Conservation (phyloP, 495 filamentous ascomycete species). For the Haplographium delicatum region DNA sequence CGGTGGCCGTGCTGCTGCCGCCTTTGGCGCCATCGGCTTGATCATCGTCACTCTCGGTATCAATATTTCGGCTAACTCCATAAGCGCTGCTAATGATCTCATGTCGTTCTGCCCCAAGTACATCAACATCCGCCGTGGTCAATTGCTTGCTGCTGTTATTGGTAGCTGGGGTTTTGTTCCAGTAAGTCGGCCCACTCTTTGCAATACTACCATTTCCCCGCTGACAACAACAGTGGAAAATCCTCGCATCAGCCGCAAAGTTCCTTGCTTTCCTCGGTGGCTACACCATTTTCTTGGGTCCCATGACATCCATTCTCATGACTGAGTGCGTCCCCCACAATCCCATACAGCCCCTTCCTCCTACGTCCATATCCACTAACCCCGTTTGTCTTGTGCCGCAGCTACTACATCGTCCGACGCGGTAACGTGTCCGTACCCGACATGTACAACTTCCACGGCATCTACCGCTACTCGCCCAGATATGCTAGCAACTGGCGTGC, state of each 20-base stretch:
- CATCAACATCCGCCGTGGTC: conserved; percentile 51
- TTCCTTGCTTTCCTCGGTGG: conserved; percentile 58
- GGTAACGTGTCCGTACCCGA: conserved; percentile 18
- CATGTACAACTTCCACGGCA: conserved; percentile 22
- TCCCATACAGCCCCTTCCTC: background rate
- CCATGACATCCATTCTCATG: conserved; percentile 37
- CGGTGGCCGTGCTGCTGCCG: conserved; percentile 41
- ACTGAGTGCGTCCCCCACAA: conserved; percentile 10
- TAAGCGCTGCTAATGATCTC: conserved; percentile 53
- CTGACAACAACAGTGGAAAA: conserved; percentile 44
- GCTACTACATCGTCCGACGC: conserved; percentile 18
- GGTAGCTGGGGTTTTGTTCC: conserved; percentile 50
- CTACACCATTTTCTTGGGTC: conserved; percentile 62
- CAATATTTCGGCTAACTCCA: conserved; percentile 54
- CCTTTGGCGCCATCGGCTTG: conserved; percentile 48
- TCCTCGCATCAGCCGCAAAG: conserved; percentile 48
- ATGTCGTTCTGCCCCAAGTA: conserved; percentile 50
- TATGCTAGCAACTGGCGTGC: conserved; percentile 16
- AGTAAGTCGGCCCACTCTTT: conserved; percentile 7
- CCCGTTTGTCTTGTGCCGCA: conserved; percentile 3
- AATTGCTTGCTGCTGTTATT: conserved; percentile 46
- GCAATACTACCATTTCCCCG: background rate
- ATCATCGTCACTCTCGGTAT: conserved; percentile 50
- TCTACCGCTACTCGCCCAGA: conserved; percentile 16
- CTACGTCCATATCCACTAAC: conserved; percentile 12